These are phyloP conservation scores for Chrysochromulina tobinii DNA, from an alignment of 78 protist species.

Conservation along the genomic window DNA sequence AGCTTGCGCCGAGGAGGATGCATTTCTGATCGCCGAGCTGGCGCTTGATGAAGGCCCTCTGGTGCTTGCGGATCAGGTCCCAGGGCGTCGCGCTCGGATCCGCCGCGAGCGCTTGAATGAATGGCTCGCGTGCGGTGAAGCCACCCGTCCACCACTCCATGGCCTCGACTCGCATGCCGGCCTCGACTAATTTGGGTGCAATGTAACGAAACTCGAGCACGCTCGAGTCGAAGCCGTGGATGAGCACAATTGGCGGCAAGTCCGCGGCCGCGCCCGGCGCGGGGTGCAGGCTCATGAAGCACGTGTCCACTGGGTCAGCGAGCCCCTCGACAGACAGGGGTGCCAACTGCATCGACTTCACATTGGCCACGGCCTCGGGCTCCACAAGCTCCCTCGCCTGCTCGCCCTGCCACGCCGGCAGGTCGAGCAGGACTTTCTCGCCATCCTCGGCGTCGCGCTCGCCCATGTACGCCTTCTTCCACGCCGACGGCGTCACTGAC, in stretches of 20 bases:
- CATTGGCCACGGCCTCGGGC: neutral
- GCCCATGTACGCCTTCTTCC: conserved; percentile 6
- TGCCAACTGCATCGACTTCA: neutral
- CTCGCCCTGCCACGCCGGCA: conserved; percentile 6
- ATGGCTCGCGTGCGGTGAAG: conserved; percentile 7
- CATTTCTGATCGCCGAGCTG: neutral
- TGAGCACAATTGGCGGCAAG: neutral
- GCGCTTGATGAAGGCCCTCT: neutral
- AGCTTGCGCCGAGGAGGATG: neutral
- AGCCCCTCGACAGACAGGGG: neutral
- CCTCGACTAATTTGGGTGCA: neutral
- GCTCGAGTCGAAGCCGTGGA: conserved; percentile 8
- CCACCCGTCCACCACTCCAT: conserved; percentile 17
- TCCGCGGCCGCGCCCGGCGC: neutral
- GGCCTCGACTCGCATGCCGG: conserved; percentile 4
- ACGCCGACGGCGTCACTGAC: neutral
- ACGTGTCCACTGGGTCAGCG: neutral
- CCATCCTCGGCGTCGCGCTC: neutral
- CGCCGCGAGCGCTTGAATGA: neutral
- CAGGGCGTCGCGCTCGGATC: neutral
- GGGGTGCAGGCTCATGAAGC: neutral
- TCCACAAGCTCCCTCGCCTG: neutral
- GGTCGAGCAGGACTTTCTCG: neutral
- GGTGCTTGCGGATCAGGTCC: neutral
- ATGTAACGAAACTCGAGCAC: neutral